Conservation (phyloP, 345 rosid species). For the Eucalyptus urophylla region DNA sequence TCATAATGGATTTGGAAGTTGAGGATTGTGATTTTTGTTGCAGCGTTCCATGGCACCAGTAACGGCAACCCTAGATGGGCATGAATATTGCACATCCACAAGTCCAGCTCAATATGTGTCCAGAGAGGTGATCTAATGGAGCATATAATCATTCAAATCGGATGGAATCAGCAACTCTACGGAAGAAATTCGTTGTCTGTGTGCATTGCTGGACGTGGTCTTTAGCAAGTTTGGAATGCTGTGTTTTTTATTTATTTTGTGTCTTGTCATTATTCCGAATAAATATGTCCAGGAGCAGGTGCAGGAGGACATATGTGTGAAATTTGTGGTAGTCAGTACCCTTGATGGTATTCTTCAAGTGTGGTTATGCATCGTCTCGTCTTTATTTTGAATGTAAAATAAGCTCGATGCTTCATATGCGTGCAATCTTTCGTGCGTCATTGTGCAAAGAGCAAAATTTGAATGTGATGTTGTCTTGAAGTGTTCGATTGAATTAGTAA, state of each 20-base stretch:
- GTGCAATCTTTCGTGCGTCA: not conserved
- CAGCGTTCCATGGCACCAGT: not conserved
- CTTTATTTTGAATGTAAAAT: too few species aligned
- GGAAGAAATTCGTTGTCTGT: not conserved
- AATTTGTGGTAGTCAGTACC: not conserved
- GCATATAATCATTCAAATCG: not conserved
- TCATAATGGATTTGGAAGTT: not conserved
- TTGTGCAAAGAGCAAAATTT: not conserved
- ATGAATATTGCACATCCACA: not conserved
- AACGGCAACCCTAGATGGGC: not conserved
- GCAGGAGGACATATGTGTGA: not conserved
- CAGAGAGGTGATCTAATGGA: not conserved
- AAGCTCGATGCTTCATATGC: not conserved
- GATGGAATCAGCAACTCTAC: not conserved
- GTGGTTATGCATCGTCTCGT: too few species aligned
- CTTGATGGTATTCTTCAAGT: not conserved
- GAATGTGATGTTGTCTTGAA: not conserved
- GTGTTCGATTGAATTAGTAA: not conserved
- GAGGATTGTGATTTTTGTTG: not conserved
- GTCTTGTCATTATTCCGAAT: not conserved
- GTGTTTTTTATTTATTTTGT: not conserved
- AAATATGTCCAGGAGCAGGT: not conserved
- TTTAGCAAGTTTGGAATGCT: not conserved
- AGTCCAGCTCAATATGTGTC: not conserved
- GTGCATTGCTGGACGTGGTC: not conserved